Base-by-base conservation (phyloP, 371 early-diverging fungal genomes). In the Fennellomyces sp. region DNA sequence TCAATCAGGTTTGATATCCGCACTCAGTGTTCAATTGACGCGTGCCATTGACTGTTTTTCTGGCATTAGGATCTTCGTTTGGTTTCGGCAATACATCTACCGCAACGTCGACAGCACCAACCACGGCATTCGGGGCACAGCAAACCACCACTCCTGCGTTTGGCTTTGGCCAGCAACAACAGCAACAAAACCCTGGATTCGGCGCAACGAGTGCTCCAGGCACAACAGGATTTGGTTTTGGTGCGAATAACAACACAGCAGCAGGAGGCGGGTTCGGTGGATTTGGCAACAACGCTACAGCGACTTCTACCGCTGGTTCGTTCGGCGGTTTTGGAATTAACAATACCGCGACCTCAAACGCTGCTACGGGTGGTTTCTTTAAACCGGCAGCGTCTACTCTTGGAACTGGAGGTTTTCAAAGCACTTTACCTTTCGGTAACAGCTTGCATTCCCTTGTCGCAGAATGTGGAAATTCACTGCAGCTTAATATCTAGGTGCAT, bases 161-260 rank as follows among this genome's bases (percentile, higher is more conserved):
- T 42, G 47, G 60, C 15, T 53, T 53, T 3, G 59, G 50, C 35
- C 59, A 36, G 23, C 59, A 58, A 19, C 51, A 58, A 35, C 48
- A 49, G 2, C 60, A 51, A 59, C 31, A 60, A n/a, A 27, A 7
- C 10, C 48, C 48, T 3, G 58, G 58, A 6, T 57, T 57, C 48
- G 48, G 58, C 23, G 45, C 53, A 8, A 30, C 63, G 10, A 51
- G 26, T 42, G 21, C 56, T n/a, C 11, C 42, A 27, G 41, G 26
- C 48, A 47, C 26, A 31, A 49, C 49, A 21, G 66, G 62, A 28
- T 65, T 69, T 39, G 61, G 66, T 27, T 58, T 64, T 45, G 54
- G 59, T 47, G 35, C 30, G 6, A 42, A 50, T 19, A 30, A n/a
- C 33, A 53, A 8, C 19, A 53, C 15, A 25, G 12, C 53, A 21